These are phyloP conservation scores for Cladorrhinum sp. DNA, from an alignment of 2,329 filamentous ascomycete genomes.

Conservation along the genomic window DNA sequence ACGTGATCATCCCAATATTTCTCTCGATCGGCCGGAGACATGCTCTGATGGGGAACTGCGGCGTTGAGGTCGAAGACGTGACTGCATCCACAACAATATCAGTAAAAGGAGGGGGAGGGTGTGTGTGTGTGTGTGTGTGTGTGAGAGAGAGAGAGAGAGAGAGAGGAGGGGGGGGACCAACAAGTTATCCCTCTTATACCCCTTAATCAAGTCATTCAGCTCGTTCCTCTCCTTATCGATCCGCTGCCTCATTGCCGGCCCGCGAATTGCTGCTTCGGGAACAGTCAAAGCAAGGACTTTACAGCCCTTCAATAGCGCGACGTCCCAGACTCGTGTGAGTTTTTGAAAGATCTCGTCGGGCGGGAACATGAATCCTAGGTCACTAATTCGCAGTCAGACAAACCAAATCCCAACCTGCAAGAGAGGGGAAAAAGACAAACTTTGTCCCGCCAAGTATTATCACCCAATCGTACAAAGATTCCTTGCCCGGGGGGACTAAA, in stretches of 20 bases:
- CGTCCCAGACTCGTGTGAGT: conserved; percentile 49
- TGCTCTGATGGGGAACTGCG: conserved; percentile 51
- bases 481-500: conserved; percentile 1
- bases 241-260: conserved; percentile 17
- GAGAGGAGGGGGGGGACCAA: conserved; percentile 36
- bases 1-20: conserved; percentile 60
- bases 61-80: conserved; percentile 54
- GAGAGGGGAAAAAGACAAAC: conserved; percentile 19
- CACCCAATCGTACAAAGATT: conserved; percentile 52
- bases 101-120: not conserved
- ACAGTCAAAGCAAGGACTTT: conserved; percentile 63
- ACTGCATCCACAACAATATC: conserved; percentile 35
- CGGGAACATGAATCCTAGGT: conserved; percentile 44
- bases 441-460: conserved; percentile 65
- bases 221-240: conserved; percentile 38
- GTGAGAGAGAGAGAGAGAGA: not conserved
- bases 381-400: too few relatives aligned
- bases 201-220: conserved; percentile 53
- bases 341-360: conserved; percentile 45
- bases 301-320: conserved; percentile 46
- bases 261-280: conserved; percentile 45
- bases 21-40: conserved; percentile 44
- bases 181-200: conserved; percentile 49
- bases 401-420: not conserved
- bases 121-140: too few relatives aligned